phyloP scores from a whole-genome alignment of 768 basidiomycete species.

The Crucibulum laeve region DNA sequence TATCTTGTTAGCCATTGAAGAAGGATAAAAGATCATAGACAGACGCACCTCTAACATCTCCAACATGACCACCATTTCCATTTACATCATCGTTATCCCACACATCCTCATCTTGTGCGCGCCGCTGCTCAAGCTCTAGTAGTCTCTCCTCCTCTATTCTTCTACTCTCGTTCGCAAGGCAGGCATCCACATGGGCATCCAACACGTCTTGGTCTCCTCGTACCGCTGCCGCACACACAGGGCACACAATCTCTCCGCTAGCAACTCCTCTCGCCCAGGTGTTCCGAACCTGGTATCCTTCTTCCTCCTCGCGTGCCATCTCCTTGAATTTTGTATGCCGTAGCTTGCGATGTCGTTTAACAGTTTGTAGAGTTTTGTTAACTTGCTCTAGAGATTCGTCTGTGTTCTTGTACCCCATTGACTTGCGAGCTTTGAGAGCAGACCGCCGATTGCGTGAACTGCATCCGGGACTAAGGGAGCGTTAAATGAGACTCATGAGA shows the following conservation, averaged over 20 bases:
- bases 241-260: slow-evolving; percentile 54
- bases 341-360: slow-evolving; percentile 67
- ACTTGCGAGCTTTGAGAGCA: slow-evolving; percentile 36
- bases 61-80: slow-evolving; percentile 36
- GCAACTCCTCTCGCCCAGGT: slow-evolving; percentile 23
- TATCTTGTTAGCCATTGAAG: background rate
- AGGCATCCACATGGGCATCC: slow-evolving; percentile 80
- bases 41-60: slow-evolving; percentile 41
- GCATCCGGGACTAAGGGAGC: slow-evolving; percentile 22
- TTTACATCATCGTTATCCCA: slow-evolving; percentile 24
- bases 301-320: slow-evolving; percentile 59
- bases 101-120: slow-evolving; percentile 21
- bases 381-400: slow-evolving; percentile 32
- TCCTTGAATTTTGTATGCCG: slow-evolving; percentile 66
- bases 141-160: slow-evolving; percentile 38
- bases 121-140: slow-evolving; percentile 25
- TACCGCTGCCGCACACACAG: slow-evolving; percentile 57
- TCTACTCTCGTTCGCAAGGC: slow-evolving; percentile 54
- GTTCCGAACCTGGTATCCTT: slow-evolving; percentile 23
- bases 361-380: slow-evolving; percentile 51
- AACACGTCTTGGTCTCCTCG: slow-evolving; percentile 69
- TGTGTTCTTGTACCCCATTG: slow-evolving; percentile 20
- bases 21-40: slow-evolving; percentile 7
- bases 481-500: slow-evolving; percentile 1
- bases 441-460: slow-evolving; percentile 33